Evolutionary conservation across 371 early-diverging fungal species (phyloP).

Genomic region (Entomophthora muscae): DNA sequence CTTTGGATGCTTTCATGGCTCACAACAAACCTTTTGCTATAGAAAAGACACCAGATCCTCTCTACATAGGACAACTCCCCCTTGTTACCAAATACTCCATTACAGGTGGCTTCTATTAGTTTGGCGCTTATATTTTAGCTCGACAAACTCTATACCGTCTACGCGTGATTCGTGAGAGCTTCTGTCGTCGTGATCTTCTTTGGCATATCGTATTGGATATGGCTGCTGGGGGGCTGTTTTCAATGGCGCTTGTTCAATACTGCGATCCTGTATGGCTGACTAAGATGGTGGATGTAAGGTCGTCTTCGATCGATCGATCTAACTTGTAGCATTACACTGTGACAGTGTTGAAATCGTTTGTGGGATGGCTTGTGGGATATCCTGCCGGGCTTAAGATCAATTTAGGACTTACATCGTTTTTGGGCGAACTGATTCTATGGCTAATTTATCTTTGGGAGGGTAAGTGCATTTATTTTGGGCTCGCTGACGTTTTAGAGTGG

Average conservation of each 20-base stretch:
- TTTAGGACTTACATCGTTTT: conserved; percentile 63
- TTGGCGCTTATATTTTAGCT: background rate
- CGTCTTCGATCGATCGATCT: background rate
- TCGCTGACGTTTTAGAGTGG: background rate
- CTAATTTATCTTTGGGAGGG: conserved; percentile 73
- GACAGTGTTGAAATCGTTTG: background rate
- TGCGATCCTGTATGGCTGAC: background rate
- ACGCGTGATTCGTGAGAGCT: background rate
- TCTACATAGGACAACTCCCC: background rate
- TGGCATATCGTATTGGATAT: background rate
- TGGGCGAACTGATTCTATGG: conserved; percentile 90
- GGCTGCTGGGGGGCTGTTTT: background rate
- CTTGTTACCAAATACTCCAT: background rate
- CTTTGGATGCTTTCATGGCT: background rate
- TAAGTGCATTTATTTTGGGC: conserved; percentile 11
- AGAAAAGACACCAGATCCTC: background rate
- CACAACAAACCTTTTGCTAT: background rate
- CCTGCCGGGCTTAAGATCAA: conserved; percentile 96
- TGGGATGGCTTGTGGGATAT: conserved; percentile 82
- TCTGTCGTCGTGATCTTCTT: background rate
- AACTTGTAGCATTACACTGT: background rate
- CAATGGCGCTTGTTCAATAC: background rate
- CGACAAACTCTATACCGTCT: background rate
- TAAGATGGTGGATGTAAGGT: background rate
- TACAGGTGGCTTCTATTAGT: background rate